A percentile compares a stretch with the other conserved stretches of the same genome.
These are phyloP conservation scores for Aspergillus quadrilineatus DNA, from an alignment of 2,329 filamentous ascomycete genomes.

Conservation along the genomic window DNA sequence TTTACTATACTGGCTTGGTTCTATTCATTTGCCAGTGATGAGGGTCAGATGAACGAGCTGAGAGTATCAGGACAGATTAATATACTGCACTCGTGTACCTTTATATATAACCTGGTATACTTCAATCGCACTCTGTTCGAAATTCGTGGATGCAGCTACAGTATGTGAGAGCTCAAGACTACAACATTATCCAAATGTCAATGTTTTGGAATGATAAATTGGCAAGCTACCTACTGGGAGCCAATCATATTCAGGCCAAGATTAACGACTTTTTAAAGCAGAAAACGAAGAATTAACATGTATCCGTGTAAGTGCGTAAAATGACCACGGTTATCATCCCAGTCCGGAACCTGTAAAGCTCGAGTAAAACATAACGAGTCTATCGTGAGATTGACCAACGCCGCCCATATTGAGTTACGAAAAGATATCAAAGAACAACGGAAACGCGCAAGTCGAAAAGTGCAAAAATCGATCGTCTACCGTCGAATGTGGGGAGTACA, in stretches of 20 bases:
- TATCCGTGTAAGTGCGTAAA: slow-evolving; percentile 13
- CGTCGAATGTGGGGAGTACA: slow-evolving; percentile 28
- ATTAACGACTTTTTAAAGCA: slow-evolving; percentile 18
- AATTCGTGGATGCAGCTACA: too few species aligned
- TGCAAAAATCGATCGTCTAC: slow-evolving; percentile 28
- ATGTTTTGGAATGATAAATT: background rate
- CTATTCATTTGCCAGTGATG: too few species aligned
- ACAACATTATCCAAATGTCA: background rate
- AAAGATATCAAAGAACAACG: slow-evolving; percentile 23
- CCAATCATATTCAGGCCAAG: slow-evolving; percentile 8
- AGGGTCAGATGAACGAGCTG: too few species aligned
- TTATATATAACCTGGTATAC: too few species aligned
- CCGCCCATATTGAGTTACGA: slow-evolving; percentile 40
- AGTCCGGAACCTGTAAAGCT: slow-evolving; percentile 13
- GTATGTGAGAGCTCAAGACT: background rate
- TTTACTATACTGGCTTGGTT: background rate
- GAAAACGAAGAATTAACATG: slow-evolving; percentile 19
- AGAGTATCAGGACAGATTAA: too few species aligned
- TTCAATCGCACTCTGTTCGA: too few species aligned
- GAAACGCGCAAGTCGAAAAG: slow-evolving; percentile 8
- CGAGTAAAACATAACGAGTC: slow-evolving; percentile 30
- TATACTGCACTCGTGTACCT: too few species aligned
- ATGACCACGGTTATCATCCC: slow-evolving; percentile 10
- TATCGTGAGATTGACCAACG: slow-evolving; percentile 40
- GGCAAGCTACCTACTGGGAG: slow-evolving; percentile 19